Evolutionary conservation across 805 yeast genomes (phyloP).

Genomic region (Metschnikowia kofuensis): DNA sequence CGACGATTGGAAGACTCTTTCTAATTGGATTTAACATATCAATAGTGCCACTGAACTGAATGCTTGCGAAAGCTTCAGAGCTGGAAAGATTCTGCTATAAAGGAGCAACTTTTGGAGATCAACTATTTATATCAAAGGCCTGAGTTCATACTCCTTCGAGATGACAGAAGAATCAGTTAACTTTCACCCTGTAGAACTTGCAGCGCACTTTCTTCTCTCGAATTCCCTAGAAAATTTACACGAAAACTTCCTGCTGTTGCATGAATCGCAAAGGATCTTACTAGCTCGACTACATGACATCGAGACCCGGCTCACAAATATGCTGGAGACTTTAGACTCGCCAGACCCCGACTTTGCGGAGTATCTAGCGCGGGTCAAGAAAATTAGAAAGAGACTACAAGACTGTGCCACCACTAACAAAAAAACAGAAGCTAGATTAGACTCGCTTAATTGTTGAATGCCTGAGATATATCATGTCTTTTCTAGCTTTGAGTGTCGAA

Average conservation of each 20-base stretch:
- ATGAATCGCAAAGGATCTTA: slow-evolving; percentile 56
- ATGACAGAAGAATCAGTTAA: slow-evolving; percentile 21
- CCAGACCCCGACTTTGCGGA: slow-evolving; percentile 21
- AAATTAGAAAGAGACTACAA: slow-evolving; percentile 32
- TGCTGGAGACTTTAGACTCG: slow-evolving; percentile 21
- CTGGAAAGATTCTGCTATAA: too few relatives aligned
- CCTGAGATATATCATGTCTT: too few relatives aligned
- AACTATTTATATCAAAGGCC: too few relatives aligned
- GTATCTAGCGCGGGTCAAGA: slow-evolving; percentile 22
- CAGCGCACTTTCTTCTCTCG: slow-evolving; percentile 54
- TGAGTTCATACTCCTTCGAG: too few relatives aligned
- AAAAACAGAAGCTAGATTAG: slow-evolving; percentile 36
- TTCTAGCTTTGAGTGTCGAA: too few relatives aligned
- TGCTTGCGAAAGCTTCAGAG: too few relatives aligned
- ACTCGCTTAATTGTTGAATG: not conserved
- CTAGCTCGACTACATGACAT: slow-evolving; percentile 46
- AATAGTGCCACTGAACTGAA: too few relatives aligned
- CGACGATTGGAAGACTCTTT: too few relatives aligned
- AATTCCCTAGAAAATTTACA: slow-evolving; percentile 52
- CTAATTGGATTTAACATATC: too few relatives aligned
- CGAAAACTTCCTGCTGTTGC: slow-evolving; percentile 48
- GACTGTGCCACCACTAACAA: slow-evolving; percentile 28
- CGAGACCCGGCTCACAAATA: slow-evolving; percentile 30
- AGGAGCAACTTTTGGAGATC: too few relatives aligned
- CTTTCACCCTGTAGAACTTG: slow-evolving; percentile 57